Percentiles rank a stretch among this genome's conserved stretches.
Conservation (phyloP, 352 stramenopile genomes). For the Phytophthora cryptogea region DNA sequence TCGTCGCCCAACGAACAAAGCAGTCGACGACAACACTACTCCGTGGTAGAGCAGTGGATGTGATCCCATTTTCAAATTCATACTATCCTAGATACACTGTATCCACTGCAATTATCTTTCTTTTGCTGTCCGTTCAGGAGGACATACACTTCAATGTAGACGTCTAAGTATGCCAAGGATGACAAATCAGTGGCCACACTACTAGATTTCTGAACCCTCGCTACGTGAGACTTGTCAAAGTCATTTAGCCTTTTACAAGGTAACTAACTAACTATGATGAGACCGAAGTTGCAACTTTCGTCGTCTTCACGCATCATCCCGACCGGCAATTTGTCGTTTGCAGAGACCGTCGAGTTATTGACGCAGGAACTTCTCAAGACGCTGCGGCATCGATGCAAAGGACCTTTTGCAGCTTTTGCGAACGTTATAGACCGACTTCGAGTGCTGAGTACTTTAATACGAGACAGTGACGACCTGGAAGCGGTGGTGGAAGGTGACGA, state of each 20-base stretch:
- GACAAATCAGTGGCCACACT: no score
- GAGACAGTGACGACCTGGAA: conserved; percentile 1
- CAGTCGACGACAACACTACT: conserved; percentile 34
- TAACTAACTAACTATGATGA: neutral
- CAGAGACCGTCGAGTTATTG: conserved; percentile 11
- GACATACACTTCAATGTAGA: no score
- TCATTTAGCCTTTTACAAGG: no score
- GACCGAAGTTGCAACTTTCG: conserved; percentile 5
- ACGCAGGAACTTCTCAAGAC: conserved; percentile 4
- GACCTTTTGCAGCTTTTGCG: conserved; percentile 2
- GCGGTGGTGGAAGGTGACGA: conserved; percentile 12
- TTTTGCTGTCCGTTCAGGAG: no score
- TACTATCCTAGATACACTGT: no score
- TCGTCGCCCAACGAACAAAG: conserved; percentile 32
- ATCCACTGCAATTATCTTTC: no score
- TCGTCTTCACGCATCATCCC: conserved; percentile 4
- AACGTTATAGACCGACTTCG: conserved; percentile 5
- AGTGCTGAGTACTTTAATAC: conserved; percentile 6
- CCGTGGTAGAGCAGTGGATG: conserved; percentile 10
- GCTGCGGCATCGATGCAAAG: conserved; percentile 5
- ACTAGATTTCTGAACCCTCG: no score
- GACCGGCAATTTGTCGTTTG: neutral
- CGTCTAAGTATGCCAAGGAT: no score
- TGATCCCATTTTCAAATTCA: no score
- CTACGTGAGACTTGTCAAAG: no score